Percentiles rank a stretch among this genome's conserved stretches.
phyloP scores from a whole-genome alignment of 306 rosid species.

The Prunus mongolica region DNA sequence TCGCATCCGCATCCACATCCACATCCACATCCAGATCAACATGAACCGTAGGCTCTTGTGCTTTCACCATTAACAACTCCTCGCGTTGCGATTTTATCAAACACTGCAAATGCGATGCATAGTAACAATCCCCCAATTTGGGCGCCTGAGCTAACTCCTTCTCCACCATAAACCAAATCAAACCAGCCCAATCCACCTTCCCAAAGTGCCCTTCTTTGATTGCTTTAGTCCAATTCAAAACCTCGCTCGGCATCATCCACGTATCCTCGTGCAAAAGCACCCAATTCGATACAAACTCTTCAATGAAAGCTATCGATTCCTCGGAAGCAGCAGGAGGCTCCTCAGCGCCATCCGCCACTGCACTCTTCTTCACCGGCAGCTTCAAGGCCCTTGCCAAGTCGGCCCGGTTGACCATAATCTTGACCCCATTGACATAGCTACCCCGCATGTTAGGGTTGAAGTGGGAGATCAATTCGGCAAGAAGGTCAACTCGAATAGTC shows the following conservation, averaged over 20 bases:
- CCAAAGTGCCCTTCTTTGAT: constrained; percentile 58
- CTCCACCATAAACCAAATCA: constrained; percentile 80
- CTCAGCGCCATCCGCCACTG: constrained; percentile 16
- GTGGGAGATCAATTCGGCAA: constrained; percentile 55
- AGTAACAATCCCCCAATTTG: constrained; percentile 56
- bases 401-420: constrained; percentile 51
- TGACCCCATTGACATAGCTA: constrained; percentile 50
- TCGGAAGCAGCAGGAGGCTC: constrained; percentile 2
- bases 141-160: constrained; percentile 57
- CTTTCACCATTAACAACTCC: constrained; percentile 37
- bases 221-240: constrained; percentile 25
- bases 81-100: constrained; percentile 57
- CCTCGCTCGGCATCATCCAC: constrained; percentile 58
- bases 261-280: constrained; percentile 75
- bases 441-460: constrained; percentile 24
- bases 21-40: constrained; percentile 4
- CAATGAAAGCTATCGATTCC: constrained; percentile 49
- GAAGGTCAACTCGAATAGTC: constrained; percentile 48
- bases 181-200: constrained; percentile 77
- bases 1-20: constrained; percentile 18
- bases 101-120: constrained; percentile 82
- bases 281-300: constrained; percentile 66
- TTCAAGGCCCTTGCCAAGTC: constrained; percentile 70
- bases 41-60: constrained; percentile 15
- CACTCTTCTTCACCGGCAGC: constrained; percentile 56